Evolutionary conservation across 169 alveolate genomes (phyloP), one percentile per base, ranked within the genome.

Genomic region (Plasmodium ovale): DNA sequence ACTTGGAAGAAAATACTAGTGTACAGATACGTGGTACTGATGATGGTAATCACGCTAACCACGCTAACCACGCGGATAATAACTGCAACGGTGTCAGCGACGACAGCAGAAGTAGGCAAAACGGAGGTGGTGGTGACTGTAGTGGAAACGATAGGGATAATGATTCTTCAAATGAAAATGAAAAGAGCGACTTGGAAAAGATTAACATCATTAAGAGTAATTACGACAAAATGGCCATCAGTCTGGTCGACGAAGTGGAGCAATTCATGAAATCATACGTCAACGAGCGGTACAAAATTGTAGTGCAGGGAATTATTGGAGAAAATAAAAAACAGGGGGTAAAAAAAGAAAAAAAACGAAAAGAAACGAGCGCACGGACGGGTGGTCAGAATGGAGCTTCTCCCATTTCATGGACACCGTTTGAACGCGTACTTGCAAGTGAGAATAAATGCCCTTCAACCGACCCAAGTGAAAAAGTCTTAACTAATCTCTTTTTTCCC

Each of bases 291-390:
- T 69, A 82, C 74, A 82, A 82, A 82, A 65, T 82, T 82, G 53
- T 82, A 42, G 84, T 82, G 9, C 90, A 82, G 31, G 90, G 42
- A 5, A 53, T 82, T 64, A 82, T 82, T 14, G 90, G 90, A 25
- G 90, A 82, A 39, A 82, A 82, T 49, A 65, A 65, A 70, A 82
- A 65, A 54, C 90, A 82, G 23, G 90, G 90, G 84, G 90, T 82
- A 82, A 23, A 19, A 54, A 6, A 53, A 42, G 65, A 31, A 67
- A 10, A 42, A 7, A 53, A 74, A 59, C 4, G 23, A 47, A 56
- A 53, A 47, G 12, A 53, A 19, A 14, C 2, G 21, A 53, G n/a
- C 9, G 25, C 4, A 23, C 29, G 44, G n/a, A n/a, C n/a, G n/a
- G n/a, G n/a, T n/a, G n/a, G n/a, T n/a, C 1, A 23, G 10, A 23